Base-by-base conservation (phyloP, 768 basidiomycete genomes). In the Kwoniella europaea region DNA sequence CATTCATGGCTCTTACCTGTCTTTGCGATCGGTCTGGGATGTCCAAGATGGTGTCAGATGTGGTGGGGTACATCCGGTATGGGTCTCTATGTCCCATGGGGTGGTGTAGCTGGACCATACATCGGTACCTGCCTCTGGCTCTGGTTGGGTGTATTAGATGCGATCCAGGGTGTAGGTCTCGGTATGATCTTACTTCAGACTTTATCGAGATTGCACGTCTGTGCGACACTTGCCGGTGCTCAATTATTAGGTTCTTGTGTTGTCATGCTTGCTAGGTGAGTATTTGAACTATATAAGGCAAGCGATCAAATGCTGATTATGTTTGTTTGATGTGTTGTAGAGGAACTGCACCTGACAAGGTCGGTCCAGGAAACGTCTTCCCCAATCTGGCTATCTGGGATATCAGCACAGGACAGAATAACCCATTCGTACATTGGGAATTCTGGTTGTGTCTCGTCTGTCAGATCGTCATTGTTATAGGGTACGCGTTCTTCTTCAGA, bases 401-500 rank as follows among this genome's bases (percentile, higher is more conserved):
- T 82, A 92, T 93, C 82, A 89, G 86, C 67, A 74, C 71, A 22
- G 71, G 72, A 24, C 65, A 63, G 46, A 78, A 82, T 71, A 82
- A 82, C 74, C 81, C 82, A 13, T 75, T 83, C 61, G 68, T 60
- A 65, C 74, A 77, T 64, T 83, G 79, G 65, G 87, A 91, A 56
- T 96, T 96, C 87, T 96, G 94, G 94, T 84, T 94, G 62, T 92
- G 92, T 64, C 72, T 85, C n/a, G 69, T 81, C 24, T 83, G 82
- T 67, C 81, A 83, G 64, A 76, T 96, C 65, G 83, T 94, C 74
- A 93, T 96, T 79, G 92, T 95, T 68, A 84, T 90, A 71, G 94
- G 94, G 22, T 96, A 96, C 86, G 94, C 94, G 86, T 92, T 92
- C 92, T 95, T 96, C 88, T 96, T 95, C 85, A 90, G 94, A 83